Percentiles rank a stretch among this genome's conserved stretches.
These are phyloP conservation scores for Xylaria sp. DNA, from an alignment of 495 filamentous ascomycete species.

Conservation along the genomic window DNA sequence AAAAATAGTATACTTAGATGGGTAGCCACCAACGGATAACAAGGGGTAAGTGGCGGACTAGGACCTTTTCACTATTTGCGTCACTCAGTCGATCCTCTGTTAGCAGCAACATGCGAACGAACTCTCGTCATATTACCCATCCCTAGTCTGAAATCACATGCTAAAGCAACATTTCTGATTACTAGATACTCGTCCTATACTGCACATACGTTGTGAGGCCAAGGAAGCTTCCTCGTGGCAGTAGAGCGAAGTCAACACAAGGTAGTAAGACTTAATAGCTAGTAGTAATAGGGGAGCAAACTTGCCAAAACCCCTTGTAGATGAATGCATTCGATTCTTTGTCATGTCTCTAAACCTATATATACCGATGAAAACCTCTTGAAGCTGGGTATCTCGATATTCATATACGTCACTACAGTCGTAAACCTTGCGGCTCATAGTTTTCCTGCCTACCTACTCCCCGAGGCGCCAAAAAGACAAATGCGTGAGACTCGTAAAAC, in stretches of 20 bases:
- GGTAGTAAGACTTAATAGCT: not conserved
- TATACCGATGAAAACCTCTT: constrained; percentile 14
- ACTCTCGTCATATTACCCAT: not conserved
- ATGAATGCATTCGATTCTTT: not conserved
- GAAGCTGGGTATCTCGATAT: constrained; percentile 28
- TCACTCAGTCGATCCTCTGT: not conserved
- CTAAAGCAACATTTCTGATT: not conserved
- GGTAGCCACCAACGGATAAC: not conserved
- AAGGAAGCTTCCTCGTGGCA: not conserved
- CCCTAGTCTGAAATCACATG: not conserved
- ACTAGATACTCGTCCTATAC: not conserved
- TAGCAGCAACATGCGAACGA: not conserved
- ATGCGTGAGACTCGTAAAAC: constrained; percentile 19
- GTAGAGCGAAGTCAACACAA: not conserved
- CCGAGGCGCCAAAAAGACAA: not conserved
- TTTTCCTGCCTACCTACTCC: constrained; percentile 9
- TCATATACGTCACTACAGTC: constrained; percentile 3
- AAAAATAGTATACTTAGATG: not conserved
- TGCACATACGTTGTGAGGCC: not conserved
- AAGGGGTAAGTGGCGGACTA: constrained; percentile 6
- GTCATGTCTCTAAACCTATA: constrained; percentile 2
- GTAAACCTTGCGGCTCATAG: constrained; percentile 20
- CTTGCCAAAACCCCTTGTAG: not conserved
- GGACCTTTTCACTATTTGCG: constrained; percentile 15
- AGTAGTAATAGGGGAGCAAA: not conserved